Conservation (phyloP, 768 basidiomycete species). For the Steccherinum ochraceum region DNA sequence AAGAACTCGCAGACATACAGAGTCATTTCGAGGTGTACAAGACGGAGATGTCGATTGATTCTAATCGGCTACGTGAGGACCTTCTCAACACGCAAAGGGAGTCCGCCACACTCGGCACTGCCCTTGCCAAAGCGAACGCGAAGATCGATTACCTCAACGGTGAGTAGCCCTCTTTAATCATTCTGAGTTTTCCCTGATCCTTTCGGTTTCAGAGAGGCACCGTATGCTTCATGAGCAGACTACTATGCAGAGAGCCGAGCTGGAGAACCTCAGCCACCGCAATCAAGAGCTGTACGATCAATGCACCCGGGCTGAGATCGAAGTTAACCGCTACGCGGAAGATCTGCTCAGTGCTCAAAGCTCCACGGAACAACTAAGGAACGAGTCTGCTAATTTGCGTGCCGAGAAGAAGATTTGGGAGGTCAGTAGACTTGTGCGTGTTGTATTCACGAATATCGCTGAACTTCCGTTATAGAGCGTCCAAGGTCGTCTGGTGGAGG, state of each 20-base stretch:
- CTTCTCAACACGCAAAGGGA: constrained; percentile 59
- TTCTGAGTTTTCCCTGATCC: background rate
- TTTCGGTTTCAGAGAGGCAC: constrained; percentile 53
- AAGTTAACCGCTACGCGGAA: constrained; percentile 61
- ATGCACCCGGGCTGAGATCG: constrained; percentile 68
- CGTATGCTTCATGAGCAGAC: constrained; percentile 68
- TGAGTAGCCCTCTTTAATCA: constrained; percentile 25
- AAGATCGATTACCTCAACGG: constrained; percentile 75
- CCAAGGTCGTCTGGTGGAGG: constrained; percentile 75
- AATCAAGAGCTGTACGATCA: constrained; percentile 71
- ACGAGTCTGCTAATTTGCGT: constrained; percentile 80
- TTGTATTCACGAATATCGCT: constrained; percentile 1
- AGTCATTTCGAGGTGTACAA: constrained; percentile 76
- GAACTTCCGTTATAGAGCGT: constrained; percentile 43
- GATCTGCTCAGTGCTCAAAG: constrained; percentile 55
- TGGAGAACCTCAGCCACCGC: constrained; percentile 60
- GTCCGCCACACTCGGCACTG: constrained; percentile 53
- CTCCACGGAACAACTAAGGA: constrained; percentile 70
- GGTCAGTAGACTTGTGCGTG: constrained; percentile 36
- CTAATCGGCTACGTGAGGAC: constrained; percentile 67
- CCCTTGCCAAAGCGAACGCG: constrained; percentile 79
- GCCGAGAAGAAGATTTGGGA: constrained; percentile 95
- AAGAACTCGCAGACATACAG: constrained; percentile 68
- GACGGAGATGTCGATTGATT: constrained; percentile 75
- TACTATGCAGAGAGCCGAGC: constrained; percentile 51